phyloP scores from a whole-genome alignment of 192 early-diverging fungal genomes.

The Oehlia diaphana region DNA sequence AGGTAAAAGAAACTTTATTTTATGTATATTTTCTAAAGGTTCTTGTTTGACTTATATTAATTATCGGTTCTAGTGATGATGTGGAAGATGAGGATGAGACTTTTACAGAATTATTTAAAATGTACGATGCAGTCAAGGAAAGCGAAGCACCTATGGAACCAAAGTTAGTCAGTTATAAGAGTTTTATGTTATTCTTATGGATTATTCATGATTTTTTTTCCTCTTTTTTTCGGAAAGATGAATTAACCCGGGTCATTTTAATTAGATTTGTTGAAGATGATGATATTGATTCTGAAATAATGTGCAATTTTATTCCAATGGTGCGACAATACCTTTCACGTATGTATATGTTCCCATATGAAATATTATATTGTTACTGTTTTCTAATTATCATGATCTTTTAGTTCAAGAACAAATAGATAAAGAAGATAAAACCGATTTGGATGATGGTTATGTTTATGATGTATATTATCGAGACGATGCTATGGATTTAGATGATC shows the following conservation, averaged over 20 bases:
- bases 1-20: background rate
- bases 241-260: background rate
- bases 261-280: constrained; percentile 29
- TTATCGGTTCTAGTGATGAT: constrained; percentile 9
- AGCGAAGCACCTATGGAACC: constrained; percentile 35
- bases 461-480: constrained; percentile 71
- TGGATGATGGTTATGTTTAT: constrained; percentile 69
- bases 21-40: too few species aligned
- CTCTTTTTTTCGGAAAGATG: too few species aligned
- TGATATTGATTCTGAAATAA: constrained; percentile 46
- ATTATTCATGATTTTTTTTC: background rate
- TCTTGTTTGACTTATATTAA: background rate
- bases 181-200: constrained; percentile 4
- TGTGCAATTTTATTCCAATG: constrained; percentile 70
- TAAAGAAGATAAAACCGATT: constrained; percentile 33
- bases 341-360: constrained; percentile 29
- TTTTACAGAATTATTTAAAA: constrained; percentile 48
- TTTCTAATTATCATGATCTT: background rate
- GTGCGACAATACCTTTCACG: constrained; percentile 63
- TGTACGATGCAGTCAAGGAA: constrained; percentile 70
- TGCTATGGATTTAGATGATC: constrained; percentile 29
- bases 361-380: background rate
- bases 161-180: constrained; percentile 33
- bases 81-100: constrained; percentile 42
- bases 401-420: constrained; percentile 20